phyloP scores from a whole-genome alignment of 164 flowering plant genomes.

The Chloranthus sessilifolius region DNA sequence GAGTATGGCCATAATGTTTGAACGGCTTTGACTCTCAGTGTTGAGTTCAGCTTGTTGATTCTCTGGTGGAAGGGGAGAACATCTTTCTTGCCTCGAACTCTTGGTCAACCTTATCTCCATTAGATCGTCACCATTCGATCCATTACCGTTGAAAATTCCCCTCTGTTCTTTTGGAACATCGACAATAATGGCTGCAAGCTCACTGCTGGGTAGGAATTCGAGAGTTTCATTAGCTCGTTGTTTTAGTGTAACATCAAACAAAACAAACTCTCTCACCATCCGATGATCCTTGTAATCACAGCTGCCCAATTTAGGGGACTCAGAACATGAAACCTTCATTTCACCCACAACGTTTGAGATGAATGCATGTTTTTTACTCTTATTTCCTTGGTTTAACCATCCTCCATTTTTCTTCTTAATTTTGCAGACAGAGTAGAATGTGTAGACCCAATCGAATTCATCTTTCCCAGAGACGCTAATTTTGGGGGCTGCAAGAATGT shows the following conservation, averaged over 20 bases:
- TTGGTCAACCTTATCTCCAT: constrained; percentile 9
- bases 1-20: constrained; percentile 46
- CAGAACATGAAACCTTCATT: constrained; percentile 45
- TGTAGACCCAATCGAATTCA: constrained; percentile 30
- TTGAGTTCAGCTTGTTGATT: neutral
- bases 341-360: constrained; percentile 56
- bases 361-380: constrained; percentile 34
- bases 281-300: constrained; percentile 15
- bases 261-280: constrained; percentile 40
- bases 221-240: constrained; percentile 29
- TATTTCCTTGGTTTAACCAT: constrained; percentile 62
- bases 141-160: constrained; percentile 1
- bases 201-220: constrained; percentile 30
- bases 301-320: constrained; percentile 5
- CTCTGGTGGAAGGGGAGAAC: constrained; percentile 15
- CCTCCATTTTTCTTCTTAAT: constrained; percentile 52
- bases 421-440: constrained; percentile 60
- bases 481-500: constrained; percentile 50
- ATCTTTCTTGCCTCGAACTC: constrained; percentile 10
- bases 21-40: constrained; percentile 2
- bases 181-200: constrained; percentile 75
- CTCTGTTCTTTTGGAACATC: constrained; percentile 24
- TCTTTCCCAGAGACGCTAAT: constrained; percentile 30
- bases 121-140: constrained; percentile 5
- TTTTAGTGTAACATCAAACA: constrained; percentile 37